Evolutionary conservation across 805 yeast genomes (phyloP), one percentile per base, ranked within the genome.

Genomic region (Candida glaebosa): DNA sequence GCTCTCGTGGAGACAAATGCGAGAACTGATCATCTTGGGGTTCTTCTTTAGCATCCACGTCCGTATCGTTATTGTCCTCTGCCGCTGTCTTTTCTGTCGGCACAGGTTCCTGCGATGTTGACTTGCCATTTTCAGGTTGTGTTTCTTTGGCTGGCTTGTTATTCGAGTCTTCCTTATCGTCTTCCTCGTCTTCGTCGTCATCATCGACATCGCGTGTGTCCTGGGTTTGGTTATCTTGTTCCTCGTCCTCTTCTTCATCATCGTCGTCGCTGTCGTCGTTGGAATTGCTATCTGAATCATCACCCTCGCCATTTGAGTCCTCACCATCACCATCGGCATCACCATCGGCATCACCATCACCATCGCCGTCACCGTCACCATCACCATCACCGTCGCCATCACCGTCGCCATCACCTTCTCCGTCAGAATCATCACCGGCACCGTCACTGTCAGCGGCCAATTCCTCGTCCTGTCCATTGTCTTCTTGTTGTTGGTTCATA

Each of bases 1-100:
- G 49, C 37, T 57, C 56, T 26, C 69, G 49, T 33, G 58, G 48
- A 2, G 50, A 43, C 30, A 45, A 7, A 17, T 42, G 34, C 17
- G 39, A n/a, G 38, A 42, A 32, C 18, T 25, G 16, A 24, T 44
- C 44, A n/a, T 20, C 37, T 5, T 37, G 28, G 12, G 10, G 8
- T 8, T 24, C 28, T 24, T 24, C 10, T 24, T 24, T 24, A 12
- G 28, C 8, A 24, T 24, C 28, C 8, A 24, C 28, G 22, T 41
- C 39, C 8, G 14, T 15, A 5, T 24, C 5, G 6, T 24, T 22
- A 24, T 36, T 24, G 31, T n/a, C 32, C n/a, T n/a, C n/a, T n/a
- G n/a, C n/a, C n/a, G n/a, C n/a, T n/a, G n/a, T n/a, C n/a, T n/a
- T n/a, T n/a, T n/a, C n/a, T n/a, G n/a, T n/a, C n/a, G n/a, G n/a